Evolutionary conservation across 768 basidiomycete genomes (phyloP), one percentile per base, ranked within the genome.

Genomic region (Tricholoma bakamatsutake): DNA sequence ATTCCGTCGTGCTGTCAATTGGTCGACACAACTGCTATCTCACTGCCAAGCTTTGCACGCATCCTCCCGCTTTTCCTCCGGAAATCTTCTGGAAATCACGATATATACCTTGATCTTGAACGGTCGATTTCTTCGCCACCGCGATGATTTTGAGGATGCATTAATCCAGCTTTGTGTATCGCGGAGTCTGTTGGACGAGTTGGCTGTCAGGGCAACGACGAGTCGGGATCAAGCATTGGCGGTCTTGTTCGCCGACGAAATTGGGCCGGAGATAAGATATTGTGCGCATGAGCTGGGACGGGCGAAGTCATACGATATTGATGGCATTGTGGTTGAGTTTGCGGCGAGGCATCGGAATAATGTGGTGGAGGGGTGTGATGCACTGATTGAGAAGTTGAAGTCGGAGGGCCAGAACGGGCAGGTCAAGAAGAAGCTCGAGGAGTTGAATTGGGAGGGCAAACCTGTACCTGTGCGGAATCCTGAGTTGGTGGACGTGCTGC

Each of bases 201-300:
- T 96, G 35, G 82, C 87, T 0, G 71, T 70, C 9, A 65, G 74
- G 3, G 88, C 90, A 0, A 67, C 68, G n/a, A 87, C 86, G 13
- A 90, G 88, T 63, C 77, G 85, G 34, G 92, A 93, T 49, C 92
- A 95, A 69, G 96, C 95, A 1, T 79, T 98, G 8, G 89, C 92
- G 4, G 80, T 83, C 8, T 77, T 90, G 30, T 89, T 91, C 64
- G 80, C 87, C 5, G 95, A 98, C 65, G 88, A 90, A 63, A 82
- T 96, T 52, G 86, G 90, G 21, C 93, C 96, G 0, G 85, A 97
- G 68, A 93, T 98, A 53, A 78, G 96, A 45, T 88, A 94, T 70
- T 93, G 88, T 61, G 94, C 95, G 0, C 96, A 98, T 63, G 87
- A 93, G 64, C 76, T 95, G 12, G 90, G 93, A 1, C 76, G 83